Evolutionary conservation across 257 asterid species (phyloP), one percentile per base, ranked within the genome.

Genomic region (Solanum medicagineum): DNA sequence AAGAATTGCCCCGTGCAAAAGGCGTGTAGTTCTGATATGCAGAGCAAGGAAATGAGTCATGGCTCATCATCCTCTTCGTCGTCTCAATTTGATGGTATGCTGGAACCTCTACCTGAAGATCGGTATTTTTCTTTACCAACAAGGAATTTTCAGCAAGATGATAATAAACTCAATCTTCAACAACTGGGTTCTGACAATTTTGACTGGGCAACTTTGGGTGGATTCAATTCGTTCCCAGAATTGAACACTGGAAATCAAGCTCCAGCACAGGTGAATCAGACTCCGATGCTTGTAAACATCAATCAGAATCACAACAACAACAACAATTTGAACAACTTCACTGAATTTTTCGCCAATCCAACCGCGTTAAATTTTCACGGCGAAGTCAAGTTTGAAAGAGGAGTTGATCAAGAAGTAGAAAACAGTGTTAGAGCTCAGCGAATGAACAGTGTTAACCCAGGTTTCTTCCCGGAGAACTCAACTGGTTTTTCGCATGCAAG

Each of bases 121-220:
- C 91, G 88, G 3, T 90, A 36, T 86, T 90, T 92, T 86, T 17
- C 91, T 20, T 32, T 90, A 63, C 92, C 91, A 17, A 84, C 87
- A 65, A 84, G 82, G 85, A 87, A 51, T 29, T 85, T 87, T n/a
- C 87, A 88, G 8, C 90, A 88, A 6, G 90, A 89, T 1, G 93
- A 90, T 13, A 29, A 29, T 7, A 91, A 89, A 81, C 88, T 91
- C 79, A 47, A 89, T 88, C 90, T 95, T 47, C 94, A 90, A 65
- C 90, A 86, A 1, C 56, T 92, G 89, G 91, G 92, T 11, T 92
- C 98, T 0, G 94, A 91, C 24, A 89, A 89, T 59, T 93, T 93
- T 2, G 95, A 95, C 79, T 95, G 98, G 98, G 96, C 97, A n/a
- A 89, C 93, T 16, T 54, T 92, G 3, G 96, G 94, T 71, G 93